Evolutionary conservation across 75 land plant genomes (phyloP), one percentile per base, ranked within the genome.

Genomic region (Azolla pinnata): DNA sequence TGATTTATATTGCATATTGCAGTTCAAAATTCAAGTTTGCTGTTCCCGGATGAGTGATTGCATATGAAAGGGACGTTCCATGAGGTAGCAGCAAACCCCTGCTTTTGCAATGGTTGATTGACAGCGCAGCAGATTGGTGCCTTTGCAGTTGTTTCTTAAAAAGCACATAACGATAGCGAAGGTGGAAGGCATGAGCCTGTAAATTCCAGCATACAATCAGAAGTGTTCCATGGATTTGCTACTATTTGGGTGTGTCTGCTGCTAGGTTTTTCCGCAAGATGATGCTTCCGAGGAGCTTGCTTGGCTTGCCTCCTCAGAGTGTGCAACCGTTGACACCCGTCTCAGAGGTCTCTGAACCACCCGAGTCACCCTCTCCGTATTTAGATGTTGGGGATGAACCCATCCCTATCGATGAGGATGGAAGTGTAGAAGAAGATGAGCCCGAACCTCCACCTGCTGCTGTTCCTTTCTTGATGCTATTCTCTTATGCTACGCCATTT

Each of bases 261-360:
- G 40, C 12, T 5, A 35, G 40, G 40, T 5, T 5, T 12, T 35
- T 35, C 40, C 40, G 40, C 10, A 35, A 12, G 12, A 82, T 83
- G 80, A 89, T 89, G 98, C 71, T 85, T 17, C 76, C 89, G 24
- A 70, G 92, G 63, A 86, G 96, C 1, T 34, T 93, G 58, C 89
- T 93, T 61, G 98, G 98, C 54, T 89, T 84, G 98, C 89, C 98
- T 20, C 87, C 98, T 45, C 95, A 96, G 10, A 96, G 89, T 52
- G 79, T 93, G 32, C 98, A 93, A 66, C 96, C 98, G 18, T 59
- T 93, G 75, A 93, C 98, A 60, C 98, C 98, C 29, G 98, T 93
- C 40, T 93, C 98, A 31, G 98, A 93, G 66, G 98, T 93, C 19
- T 93, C 98, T 51, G 98, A 93, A 82, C 98, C 98, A 33, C 98